Conservation (phyloP, 2,329 filamentous ascomycete species). For the Colletotrichum cereale region DNA sequence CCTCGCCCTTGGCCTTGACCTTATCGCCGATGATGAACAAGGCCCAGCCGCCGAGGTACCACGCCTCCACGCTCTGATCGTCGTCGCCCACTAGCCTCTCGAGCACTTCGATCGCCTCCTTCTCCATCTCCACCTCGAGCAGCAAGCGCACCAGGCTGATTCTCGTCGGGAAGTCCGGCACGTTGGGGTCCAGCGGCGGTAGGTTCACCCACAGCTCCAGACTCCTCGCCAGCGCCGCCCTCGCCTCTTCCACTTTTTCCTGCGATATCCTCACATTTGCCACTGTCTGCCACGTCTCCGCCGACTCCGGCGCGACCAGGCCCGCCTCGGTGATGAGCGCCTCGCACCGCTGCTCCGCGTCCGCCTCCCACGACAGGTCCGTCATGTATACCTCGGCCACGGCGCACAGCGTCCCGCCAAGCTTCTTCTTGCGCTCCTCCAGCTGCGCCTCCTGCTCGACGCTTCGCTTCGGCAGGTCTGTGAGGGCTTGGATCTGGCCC, state of each 20-base stretch:
- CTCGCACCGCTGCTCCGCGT: conserved; percentile 92
- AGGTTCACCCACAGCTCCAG: conserved; percentile 87
- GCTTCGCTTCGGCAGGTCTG: conserved; percentile 57
- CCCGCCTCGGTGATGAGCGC: conserved; percentile 90
- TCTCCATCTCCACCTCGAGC: conserved; percentile 90
- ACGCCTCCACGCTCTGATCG: conserved; percentile 93
- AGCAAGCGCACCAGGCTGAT: conserved; percentile 87
- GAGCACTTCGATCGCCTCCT: conserved; percentile 86
- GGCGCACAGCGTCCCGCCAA: conserved; percentile 92
- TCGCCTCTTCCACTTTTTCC: conserved; percentile 81
- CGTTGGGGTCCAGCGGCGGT: conserved; percentile 75
- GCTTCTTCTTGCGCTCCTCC: conserved; percentile 80
- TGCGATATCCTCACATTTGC: conserved; percentile 96
- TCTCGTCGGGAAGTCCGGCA: conserved; percentile 88
- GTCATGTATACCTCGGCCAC: conserved; percentile 99
- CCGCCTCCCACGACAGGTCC: conserved; percentile 91
- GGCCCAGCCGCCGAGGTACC: conserved; percentile 97
- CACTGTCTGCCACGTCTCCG: conserved; percentile 95
- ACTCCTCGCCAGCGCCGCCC: conserved; percentile 81
- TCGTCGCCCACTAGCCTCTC: conserved; percentile 89
- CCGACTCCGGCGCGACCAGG: conserved; percentile 81
- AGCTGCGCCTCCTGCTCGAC: conserved; percentile 57
- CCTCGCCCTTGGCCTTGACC: conserved; percentile 57
- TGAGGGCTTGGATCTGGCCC: conserved; percentile 75
- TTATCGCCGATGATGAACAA: conserved; percentile 83